phyloP scores from a whole-genome alignment of 2,329 filamentous ascomycete species.

The Leptographium galeiforme region DNA sequence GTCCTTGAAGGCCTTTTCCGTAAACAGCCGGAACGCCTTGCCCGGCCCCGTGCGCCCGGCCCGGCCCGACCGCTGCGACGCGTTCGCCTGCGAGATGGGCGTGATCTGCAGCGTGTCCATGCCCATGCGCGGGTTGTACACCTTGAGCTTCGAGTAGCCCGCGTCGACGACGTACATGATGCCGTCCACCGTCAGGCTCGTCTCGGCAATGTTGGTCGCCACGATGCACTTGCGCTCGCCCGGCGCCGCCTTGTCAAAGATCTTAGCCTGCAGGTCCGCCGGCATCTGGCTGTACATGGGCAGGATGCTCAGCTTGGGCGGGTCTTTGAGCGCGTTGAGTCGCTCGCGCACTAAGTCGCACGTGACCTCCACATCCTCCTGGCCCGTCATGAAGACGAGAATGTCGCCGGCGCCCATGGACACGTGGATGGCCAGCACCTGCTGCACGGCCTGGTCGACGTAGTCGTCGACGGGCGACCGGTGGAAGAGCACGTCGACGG shows the following conservation, averaged over 20 bases:
- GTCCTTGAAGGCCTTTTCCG: slow-evolving; percentile 87
- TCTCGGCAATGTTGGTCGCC: slow-evolving; percentile 96
- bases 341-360: slow-evolving; percentile 87
- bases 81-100: slow-evolving; percentile 92
- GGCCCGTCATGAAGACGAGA: slow-evolving; percentile 96
- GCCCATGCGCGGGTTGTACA: slow-evolving; percentile 97
- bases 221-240: slow-evolving; percentile 96
- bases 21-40: slow-evolving; percentile 88
- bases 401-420: slow-evolving; percentile 90
- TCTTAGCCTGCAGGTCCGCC: slow-evolving; percentile 91
- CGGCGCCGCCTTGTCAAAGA: slow-evolving; percentile 81
- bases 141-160: slow-evolving; percentile 93
- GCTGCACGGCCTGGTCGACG: slow-evolving; percentile 91
- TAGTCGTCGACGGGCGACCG: slow-evolving; percentile 94
- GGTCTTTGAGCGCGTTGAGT: slow-evolving; percentile 79
- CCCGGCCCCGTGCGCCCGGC: slow-evolving; percentile 90
- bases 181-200: slow-evolving; percentile 91
- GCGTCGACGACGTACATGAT: slow-evolving; percentile 99
- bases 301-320: slow-evolving; percentile 83
- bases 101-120: slow-evolving; percentile 99
- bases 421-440: slow-evolving; percentile 89
- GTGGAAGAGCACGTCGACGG: slow-evolving; percentile 92
- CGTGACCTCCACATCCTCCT: slow-evolving; percentile 95
- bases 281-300: slow-evolving; percentile 99
- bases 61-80: slow-evolving; percentile 82